phyloP scores from a whole-genome alignment of 2,329 filamentous ascomycete genomes.

The Metarhizium guizhouense region DNA sequence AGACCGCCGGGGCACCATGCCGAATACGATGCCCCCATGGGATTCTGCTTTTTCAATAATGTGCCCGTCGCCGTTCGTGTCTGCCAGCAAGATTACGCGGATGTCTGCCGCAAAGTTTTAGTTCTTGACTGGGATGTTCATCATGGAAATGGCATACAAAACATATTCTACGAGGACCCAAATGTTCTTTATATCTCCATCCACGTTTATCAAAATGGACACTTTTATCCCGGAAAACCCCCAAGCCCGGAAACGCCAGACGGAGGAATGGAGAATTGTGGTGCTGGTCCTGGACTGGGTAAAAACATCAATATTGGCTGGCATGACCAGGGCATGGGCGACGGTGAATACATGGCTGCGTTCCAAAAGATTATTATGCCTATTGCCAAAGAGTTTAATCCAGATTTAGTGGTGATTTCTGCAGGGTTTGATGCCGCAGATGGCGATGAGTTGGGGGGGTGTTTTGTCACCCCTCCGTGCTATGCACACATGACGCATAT shows the following conservation, averaged over 20 bases:
- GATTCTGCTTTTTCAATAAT: constrained; percentile 97
- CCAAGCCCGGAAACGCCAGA: constrained; percentile 49
- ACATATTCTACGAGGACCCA: constrained; percentile 90
- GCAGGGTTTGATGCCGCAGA: constrained; percentile 94
- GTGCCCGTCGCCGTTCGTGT: constrained; percentile 86
- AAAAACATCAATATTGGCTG: constrained; percentile 60
- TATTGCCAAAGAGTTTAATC: constrained; percentile 85
- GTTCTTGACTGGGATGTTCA: constrained; percentile 88
- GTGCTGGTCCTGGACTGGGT: constrained; percentile 44
- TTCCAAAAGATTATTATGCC: constrained; percentile 97
- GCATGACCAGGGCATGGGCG: constrained; percentile 74
- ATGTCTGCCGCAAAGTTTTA: constrained; percentile 76
- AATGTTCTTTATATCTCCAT: constrained; percentile 94
- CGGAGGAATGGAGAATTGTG: constrained; percentile 52
- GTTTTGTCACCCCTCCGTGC: constrained; percentile 81
- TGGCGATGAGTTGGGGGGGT: constrained; percentile 86
- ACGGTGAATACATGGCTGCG: constrained; percentile 92
- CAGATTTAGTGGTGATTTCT: constrained; percentile 89
- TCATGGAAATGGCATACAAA: constrained; percentile 86
- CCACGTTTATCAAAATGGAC: constrained; percentile 76
- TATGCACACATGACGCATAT: constrained; percentile 99
- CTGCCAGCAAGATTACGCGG: constrained; percentile 73
- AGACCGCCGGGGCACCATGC: constrained; percentile 93
- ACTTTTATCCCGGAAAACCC: constrained; percentile 72
- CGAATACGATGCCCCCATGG: constrained; percentile 76